Evolutionary conservation across 495 filamentous ascomycete species (phyloP), one percentile per base, ranked within the genome.

Genomic region (Neurospora sp.): DNA sequence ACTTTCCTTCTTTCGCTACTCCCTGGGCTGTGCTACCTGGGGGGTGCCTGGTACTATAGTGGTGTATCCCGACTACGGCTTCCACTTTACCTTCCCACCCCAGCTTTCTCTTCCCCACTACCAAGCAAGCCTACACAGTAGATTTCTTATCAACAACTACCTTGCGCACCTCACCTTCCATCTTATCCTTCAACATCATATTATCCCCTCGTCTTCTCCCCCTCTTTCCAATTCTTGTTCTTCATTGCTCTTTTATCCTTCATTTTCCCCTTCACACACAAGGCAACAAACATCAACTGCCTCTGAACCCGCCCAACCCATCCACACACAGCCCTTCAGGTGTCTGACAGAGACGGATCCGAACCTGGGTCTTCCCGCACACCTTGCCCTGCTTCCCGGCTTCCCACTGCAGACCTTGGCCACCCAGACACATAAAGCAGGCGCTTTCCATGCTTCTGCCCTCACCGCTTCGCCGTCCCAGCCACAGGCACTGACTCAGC

Each of bases 401-500:
- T 70, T 40, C 38, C 53, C 27, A 65, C 53, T 27, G 53, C 72
- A 72, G 12, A 71, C 72, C 73, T 74, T 75, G 68, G 74, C 69
- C 75, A 20, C 53, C 72, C 77, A 72, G 76, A 75, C 53, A 77
- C 79, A 79, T 77, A 79, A 79, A 74, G 72, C 73, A 71, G 53
- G 68, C 68, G 73, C 71, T 69, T 75, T 44, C 35, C 61, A 71
- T 68, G 73, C 38, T 72, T 71, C 73, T 77, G 71, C 76, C 74
- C 79, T 79, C 79, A 79, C 78, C 79, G 77, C 79, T 80, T 68
- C 74, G 65, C 72, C 11, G 69, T 71, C 59, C 44, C 53, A 65
- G 53, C 53, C 65, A 44, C 76, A 75, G 71, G 71, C 74, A 81
- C 83, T 85, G 79, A 85, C 81, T 77, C 79, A 37, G 74, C 68